Evolutionary conservation across 495 filamentous ascomycete species (phyloP).

Genomic region (Talaromyces liani): DNA sequence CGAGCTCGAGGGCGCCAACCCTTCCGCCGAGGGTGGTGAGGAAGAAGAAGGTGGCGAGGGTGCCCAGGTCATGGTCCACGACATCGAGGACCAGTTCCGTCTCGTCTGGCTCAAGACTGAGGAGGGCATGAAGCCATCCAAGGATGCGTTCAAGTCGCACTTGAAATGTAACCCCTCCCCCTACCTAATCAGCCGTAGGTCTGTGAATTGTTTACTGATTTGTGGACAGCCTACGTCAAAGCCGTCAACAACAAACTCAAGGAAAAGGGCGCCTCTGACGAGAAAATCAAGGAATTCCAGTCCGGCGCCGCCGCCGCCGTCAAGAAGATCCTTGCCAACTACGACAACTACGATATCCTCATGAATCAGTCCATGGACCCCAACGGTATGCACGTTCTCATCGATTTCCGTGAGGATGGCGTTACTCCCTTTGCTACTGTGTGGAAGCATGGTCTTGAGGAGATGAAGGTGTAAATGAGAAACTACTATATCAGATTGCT

Average conservation of each 20-base stretch:
- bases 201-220: not conserved
- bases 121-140: conserved; percentile 46
- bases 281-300: conserved; percentile 71
- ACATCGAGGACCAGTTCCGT: conserved; percentile 89
- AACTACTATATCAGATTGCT: too few species aligned
- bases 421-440: conserved; percentile 79
- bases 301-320: conserved; percentile 59
- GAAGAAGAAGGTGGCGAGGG: conserved; percentile 63
- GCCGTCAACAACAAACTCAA: conserved; percentile 62
- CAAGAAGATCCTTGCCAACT: conserved; percentile 72
- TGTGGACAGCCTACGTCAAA: conserved; percentile 75
- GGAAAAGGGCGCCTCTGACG: conserved; percentile 50
- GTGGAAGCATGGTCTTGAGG: conserved; percentile 92
- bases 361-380: conserved; percentile 85
- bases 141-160: conserved; percentile 70
- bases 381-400: conserved; percentile 89
- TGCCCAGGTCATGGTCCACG: conserved; percentile 64
- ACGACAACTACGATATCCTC: conserved; percentile 93
- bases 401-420: conserved; percentile 97
- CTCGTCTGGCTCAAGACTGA: conserved; percentile 69
- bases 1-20: conserved; percentile 92
- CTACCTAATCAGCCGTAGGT: not conserved
- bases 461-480: conserved; percentile 77
- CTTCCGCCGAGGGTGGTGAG: conserved; percentile 83
- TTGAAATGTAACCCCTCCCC: conserved; percentile 62